Base-by-base conservation (phyloP, 208 protist species). In the Leishmania amazonensis region DNA sequence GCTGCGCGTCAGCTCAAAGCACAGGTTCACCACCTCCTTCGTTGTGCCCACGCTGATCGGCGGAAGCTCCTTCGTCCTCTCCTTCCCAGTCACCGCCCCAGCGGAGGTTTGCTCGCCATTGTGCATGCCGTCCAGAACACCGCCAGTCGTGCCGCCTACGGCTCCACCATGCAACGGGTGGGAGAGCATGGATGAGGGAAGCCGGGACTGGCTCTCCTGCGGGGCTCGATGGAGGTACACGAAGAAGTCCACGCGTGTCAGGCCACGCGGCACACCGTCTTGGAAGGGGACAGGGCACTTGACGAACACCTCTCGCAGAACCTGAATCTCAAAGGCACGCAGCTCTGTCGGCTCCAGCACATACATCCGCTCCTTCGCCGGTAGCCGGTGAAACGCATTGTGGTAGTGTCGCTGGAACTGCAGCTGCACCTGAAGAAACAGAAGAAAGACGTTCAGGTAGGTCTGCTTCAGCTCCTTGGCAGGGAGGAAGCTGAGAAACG, bases 401-500 rank as follows among this genome's bases (percentile, higher is more conserved):
- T 90, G 81, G 73, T 84, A 73, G 75, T 83, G 81, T 2, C 85
- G 86, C 76, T 91, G 88, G 40, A 91, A 85, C 80, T 93, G 85
- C 60, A 96, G 87, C 75, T 96, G 93, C 75, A 91, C 84, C 78
- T 94, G 91, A 51, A 94, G 83, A 93, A 95, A 94, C 78, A 91
- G 89, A 15, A 96, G 79, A 42, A 95, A 93, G 17, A 80, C 80
- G 28, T 81, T 87, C 35, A 96, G 83, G 75, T 94, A 94, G 24
- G 75, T 87, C 53, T 86, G 57, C 67, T 74, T 53, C 62, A 96
- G 85, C 73, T 96, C 93, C 58, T 79, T 82, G 0, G 84, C 67
- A n/a, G 85, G 57, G 40, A 92, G 80, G n/a, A 94, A 88, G 76
- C 93, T 89, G n/a, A 96, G 80, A 78, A 96, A 94, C 1, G 93